Evolutionary conservation across 345 rosid species (phyloP), one percentile per base, ranked within the genome.

Genomic region (Limnanthes douglasii): DNA sequence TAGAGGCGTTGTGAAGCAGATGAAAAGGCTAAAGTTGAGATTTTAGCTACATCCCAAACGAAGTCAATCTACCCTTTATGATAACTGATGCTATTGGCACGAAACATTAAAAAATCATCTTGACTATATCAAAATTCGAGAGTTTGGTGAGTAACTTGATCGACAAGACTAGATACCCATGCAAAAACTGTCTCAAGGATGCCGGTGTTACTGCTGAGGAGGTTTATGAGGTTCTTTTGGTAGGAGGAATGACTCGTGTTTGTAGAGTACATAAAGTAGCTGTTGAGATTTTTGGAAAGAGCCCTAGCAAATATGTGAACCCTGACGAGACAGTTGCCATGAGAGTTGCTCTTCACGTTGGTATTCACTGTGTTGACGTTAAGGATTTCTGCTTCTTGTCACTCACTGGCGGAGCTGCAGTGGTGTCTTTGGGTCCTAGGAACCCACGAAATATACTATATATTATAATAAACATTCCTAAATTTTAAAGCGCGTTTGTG

Each of bases 231-330:
- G 84, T 74, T 34, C 59, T 74, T 27, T 65, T 74, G 12, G 78
- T 74, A 21, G 83, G 83, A 41, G 82, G 82, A 15, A 69, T 73
- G 82, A 73, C 82, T 6, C 78, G 78, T 58, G 83, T 73, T 9
- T 78, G 78, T 4, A 73, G 70, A 51, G 75, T 73, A 4, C 83
- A 73, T 47, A 68, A 74, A 45, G 46, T 74, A n/a, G 83, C 70
- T 34, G 16, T 69, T 11, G 78, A 51, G 5, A 66, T 74, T 24
- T 74, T 74, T 27, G 78, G 73, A 5, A 75, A 64, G 68, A 54
- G 57, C 23, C 75, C 84, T 0, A 75, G 78, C 54, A 68, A 68
- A 43, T 75, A 70, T 27, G 79, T 75, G 1, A 73, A 73, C 34
- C 82, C 82, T 29, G 78, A 69, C 8, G 78, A 73, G 46, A 74